These are phyloP conservation scores for Solanum hybrid DNA, from an alignment of 305 asterid species.

Conservation along the genomic window DNA sequence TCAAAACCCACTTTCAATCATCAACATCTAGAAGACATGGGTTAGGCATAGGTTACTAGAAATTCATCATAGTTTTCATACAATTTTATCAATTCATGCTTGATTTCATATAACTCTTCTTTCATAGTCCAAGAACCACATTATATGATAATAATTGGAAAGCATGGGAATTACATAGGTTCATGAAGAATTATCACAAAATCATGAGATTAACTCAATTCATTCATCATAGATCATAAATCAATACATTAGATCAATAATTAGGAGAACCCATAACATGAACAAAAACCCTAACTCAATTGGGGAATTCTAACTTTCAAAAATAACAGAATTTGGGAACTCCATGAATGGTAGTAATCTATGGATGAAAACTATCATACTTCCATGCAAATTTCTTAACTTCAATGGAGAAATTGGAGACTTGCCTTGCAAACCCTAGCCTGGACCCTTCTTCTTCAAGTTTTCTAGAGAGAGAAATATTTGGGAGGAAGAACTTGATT, in stretches of 20 bases:
- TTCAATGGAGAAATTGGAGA: neutral
- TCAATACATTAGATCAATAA: neutral
- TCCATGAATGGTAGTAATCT: neutral
- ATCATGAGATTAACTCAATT: neutral
- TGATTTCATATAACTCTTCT: neutral
- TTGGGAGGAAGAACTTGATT: neutral
- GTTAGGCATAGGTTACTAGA: neutral
- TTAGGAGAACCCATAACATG: neutral
- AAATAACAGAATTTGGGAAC: neutral
- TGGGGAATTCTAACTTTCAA: no score
- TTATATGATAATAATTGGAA: neutral
- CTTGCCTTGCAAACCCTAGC: neutral
- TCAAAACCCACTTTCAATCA: neutral
- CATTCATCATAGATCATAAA: neutral
- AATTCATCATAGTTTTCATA: neutral
- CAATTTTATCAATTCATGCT: neutral
- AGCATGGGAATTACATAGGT: neutral
- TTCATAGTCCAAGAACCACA: neutral
- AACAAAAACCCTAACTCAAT: neutral
- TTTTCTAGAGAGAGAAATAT: no score
- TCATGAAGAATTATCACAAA: neutral
- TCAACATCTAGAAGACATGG: neutral
- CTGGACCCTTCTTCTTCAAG: neutral
- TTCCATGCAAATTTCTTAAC: neutral
- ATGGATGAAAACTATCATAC: neutral